Percentiles rank a stretch among this genome's conserved stretches.
Conservation (phyloP, 2,329 filamentous ascomycete genomes). For the Periconia digitata region DNA sequence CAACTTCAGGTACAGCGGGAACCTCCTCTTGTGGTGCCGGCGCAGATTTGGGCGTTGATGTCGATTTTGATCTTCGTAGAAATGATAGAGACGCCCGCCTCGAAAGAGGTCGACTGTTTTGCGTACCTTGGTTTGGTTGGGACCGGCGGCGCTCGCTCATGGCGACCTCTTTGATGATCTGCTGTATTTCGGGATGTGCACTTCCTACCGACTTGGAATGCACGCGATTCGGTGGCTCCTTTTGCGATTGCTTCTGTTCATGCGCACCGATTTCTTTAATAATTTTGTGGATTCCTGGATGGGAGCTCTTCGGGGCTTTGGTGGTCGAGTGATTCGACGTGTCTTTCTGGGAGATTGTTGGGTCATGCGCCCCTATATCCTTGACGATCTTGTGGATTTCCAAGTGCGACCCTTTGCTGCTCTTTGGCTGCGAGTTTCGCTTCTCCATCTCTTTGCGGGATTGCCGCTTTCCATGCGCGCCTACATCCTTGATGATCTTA, state of each 20-base stretch:
- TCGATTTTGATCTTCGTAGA: neutral
- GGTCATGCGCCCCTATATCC: neutral
- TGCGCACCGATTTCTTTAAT: neutral
- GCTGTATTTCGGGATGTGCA: neutral
- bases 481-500: constrained; percentile 1
- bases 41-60: neutral
- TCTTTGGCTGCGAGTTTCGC: neutral
- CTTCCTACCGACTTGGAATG: neutral
- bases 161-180: neutral
- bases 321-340: neutral
- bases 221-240: too few relatives aligned
- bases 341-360: neutral
- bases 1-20: neutral
- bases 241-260: neutral
- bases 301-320: neutral
- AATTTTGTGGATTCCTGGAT: neutral
- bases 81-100: neutral
- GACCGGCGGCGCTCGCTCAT: neutral
- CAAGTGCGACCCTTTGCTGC: neutral
- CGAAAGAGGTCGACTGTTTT: neutral
- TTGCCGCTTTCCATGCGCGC: neutral
- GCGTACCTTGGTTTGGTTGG: neutral
- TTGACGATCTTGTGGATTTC: neutral
- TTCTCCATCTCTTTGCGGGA: neutral
- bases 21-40: neutral